Base-by-base conservation (phyloP, 768 basidiomycete genomes). In the Rickenella mellea region DNA sequence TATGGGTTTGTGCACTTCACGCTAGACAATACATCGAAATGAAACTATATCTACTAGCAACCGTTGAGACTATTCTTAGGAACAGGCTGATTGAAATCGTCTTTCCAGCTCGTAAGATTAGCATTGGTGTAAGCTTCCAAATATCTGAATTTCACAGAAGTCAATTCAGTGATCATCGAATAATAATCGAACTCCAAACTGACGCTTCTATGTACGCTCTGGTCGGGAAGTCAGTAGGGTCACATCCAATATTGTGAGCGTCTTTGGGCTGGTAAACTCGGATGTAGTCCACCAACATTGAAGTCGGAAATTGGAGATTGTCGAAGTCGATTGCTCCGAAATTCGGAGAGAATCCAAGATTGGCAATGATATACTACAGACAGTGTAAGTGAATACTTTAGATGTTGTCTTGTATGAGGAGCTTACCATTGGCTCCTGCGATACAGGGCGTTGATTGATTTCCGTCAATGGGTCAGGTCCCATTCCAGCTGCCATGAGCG, bases 401-500 rank as follows among this genome's bases (percentile, higher is more conserved):
- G 24, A 14, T 27, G 30, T 48, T 39, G 49, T 21, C 24, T 25
- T 31, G 17, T 35, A 17, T 21, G 20, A 64, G 9, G 47, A 78
- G 78, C 77, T 48, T 51, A 90, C 88, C 78, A 86, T 80, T 1
- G 85, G 85, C 48, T 87, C 85, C 49, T 74, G 68, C 0, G 84
- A 64, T 19, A 88, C 64, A 2, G 74, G 68, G n/a, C 85, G 66
- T 1, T 69, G 57, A 8, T 67, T 57, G 32, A 86, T 78, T 45
- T 80, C 69, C 0, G 70, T 68, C 17, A 51, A 50, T 2, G 65
- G 35, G 58, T 88, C 76, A 0, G 71, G 55, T 1, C 56, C 76
- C 35, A 84, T 44, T 9, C 71, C 75, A 2, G 55, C 60, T 3
- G 62, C 63, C 39, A 65, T 60, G 35, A 83, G 45, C 6, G 78